Conservation (phyloP, 495 filamentous ascomycete species). For the Coniosporium apollinis region DNA sequence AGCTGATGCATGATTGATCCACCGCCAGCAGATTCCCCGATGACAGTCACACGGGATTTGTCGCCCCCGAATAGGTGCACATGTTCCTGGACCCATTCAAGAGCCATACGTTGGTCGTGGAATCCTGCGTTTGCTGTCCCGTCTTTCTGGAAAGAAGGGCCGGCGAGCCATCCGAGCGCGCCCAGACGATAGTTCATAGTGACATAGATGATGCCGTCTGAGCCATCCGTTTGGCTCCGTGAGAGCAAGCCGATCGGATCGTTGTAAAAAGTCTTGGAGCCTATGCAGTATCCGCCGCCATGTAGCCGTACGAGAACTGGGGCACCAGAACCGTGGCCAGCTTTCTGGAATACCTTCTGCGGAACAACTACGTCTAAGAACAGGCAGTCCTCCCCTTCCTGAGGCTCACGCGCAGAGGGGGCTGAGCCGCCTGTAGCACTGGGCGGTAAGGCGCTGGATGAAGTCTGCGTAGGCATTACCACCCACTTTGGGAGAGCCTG, state of each 20-base stretch:
- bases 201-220: conserved; percentile 17
- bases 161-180: conserved; percentile 46
- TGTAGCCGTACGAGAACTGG: conserved; percentile 19
- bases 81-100: conserved; percentile 55
- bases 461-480: conserved; percentile 14
- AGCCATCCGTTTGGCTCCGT: conserved; percentile 6
- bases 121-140: conserved; percentile 48
- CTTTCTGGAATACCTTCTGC: conserved; percentile 12
- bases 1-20: conserved; percentile 51
- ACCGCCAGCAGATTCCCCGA: conserved; percentile 53
- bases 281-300: conserved; percentile 21
- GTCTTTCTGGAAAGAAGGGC: conserved; percentile 24
- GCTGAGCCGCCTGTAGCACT: neutral
- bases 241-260: conserved; percentile 16
- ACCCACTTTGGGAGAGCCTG: conserved; percentile 32
- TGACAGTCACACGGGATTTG: conserved; percentile 41
- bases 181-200: conserved; percentile 31
- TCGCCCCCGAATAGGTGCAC: conserved; percentile 59
- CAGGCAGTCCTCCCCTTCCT: conserved; percentile 38
- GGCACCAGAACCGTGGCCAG: conserved; percentile 10
- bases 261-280: conserved; percentile 12
- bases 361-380: conserved; percentile 33
- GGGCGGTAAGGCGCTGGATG: conserved; percentile 15
- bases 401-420: conserved; percentile 23
- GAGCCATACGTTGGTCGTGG: conserved; percentile 48